phyloP scores from a whole-genome alignment of 1,284 basidiomycete genomes.

The Sparassis latifolia region DNA sequence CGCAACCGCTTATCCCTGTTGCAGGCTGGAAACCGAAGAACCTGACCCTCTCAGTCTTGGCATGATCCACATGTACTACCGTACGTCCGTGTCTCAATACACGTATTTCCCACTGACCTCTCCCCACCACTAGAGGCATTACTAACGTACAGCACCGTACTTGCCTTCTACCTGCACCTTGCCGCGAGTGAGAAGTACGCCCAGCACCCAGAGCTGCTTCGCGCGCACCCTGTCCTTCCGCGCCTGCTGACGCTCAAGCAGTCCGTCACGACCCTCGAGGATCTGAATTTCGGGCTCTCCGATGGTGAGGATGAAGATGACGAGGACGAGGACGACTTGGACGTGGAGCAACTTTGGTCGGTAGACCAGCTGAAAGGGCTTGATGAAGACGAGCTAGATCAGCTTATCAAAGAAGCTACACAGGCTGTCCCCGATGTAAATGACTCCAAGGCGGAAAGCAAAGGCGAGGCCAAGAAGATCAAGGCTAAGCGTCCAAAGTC shows the following conservation, averaged over 20 bases:
- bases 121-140: constrained; percentile 59
- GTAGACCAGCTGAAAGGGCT: constrained; percentile 22
- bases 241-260: constrained; percentile 86
- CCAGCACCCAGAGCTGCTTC: constrained; percentile 56
- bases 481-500: constrained; percentile 21
- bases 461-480: background rate
- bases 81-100: constrained; percentile 35
- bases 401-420: constrained; percentile 48
- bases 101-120: background rate
- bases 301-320: constrained; percentile 39
- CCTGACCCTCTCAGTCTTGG: constrained; percentile 49
- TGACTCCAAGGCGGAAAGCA: constrained; percentile 1
- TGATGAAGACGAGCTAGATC: constrained; percentile 49
- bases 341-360: constrained; percentile 19
- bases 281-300: constrained; percentile 63
- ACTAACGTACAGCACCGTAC: constrained; percentile 83
- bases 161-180: constrained; percentile 92
- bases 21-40: constrained; percentile 42
- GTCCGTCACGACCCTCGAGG: constrained; percentile 76
- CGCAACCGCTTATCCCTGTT: constrained; percentile 1
- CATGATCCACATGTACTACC: constrained; percentile 72
- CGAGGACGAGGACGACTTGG: constrained; percentile 29
- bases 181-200: constrained; percentile 63
- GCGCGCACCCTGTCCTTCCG: constrained; percentile 72
- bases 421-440: constrained; percentile 20